Percentiles rank a stretch among this genome's conserved stretches.
These are phyloP conservation scores for Tricholomella constricta DNA, from an alignment of 768 basidiomycete species.

Conservation along the genomic window DNA sequence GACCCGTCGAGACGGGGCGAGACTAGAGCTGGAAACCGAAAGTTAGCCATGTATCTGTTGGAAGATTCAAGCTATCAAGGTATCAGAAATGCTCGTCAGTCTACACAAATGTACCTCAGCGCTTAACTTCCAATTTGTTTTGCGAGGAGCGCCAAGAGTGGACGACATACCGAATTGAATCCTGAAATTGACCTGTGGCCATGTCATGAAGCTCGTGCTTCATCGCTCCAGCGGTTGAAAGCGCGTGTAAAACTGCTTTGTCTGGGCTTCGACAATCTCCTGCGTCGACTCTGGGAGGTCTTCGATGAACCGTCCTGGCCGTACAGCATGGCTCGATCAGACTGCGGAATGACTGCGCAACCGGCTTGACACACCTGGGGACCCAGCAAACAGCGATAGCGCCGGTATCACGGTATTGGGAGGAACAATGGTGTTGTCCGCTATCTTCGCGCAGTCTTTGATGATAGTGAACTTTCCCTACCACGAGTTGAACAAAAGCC, in stretches of 20 bases:
- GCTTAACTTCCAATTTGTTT: constrained; percentile 29
- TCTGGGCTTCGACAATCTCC: constrained; percentile 83
- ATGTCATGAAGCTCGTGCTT: background rate
- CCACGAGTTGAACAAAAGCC: background rate
- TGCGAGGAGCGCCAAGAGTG: too few relatives aligned
- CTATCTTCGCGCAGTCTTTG: constrained; percentile 91
- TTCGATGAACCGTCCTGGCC: constrained; percentile 72
- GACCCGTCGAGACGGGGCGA: too few relatives aligned
- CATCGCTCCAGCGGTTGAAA: constrained; percentile 65
- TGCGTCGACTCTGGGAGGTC: constrained; percentile 94
- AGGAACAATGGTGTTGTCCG: constrained; percentile 87
- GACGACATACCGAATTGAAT: too few relatives aligned
- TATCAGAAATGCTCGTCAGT: constrained; percentile 8
- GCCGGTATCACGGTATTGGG: constrained; percentile 93
- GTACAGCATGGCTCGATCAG: constrained; percentile 2
- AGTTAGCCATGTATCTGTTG: too few relatives aligned
- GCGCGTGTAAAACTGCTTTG: constrained; percentile 82
- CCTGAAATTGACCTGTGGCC: too few relatives aligned
- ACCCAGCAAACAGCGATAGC: constrained; percentile 81
- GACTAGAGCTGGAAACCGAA: background rate
- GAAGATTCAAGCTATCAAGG: too few relatives aligned
- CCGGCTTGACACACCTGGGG: constrained; percentile 64
- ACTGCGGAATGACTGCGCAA: background rate
- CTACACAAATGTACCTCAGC: constrained; percentile 13
- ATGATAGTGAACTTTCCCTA: constrained; percentile 97